These are phyloP conservation scores for Solanum aculeatissimum DNA, from an alignment of 305 asterid species.

Conservation along the genomic window DNA sequence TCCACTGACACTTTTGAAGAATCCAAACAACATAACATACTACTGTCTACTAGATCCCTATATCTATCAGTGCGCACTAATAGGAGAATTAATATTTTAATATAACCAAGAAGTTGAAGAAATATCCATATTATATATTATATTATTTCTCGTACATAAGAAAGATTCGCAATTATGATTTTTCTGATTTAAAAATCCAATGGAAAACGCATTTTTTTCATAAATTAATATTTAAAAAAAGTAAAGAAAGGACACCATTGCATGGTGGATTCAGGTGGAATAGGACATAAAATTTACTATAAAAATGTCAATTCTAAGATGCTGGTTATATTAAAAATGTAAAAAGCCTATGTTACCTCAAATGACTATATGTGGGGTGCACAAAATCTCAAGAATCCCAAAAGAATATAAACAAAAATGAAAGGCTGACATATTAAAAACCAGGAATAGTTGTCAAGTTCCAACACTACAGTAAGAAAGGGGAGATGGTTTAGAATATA, in stretches of 20 bases:
- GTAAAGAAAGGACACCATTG: neutral
- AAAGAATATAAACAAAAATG: constrained; percentile 12
- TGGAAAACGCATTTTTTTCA: neutral
- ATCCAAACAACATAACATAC: no score
- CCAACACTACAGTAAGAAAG: neutral
- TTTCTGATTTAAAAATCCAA: neutral
- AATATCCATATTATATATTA: neutral
- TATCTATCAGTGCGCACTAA: neutral
- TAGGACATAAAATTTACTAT: neutral
- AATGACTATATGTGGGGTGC: constrained; percentile 18
- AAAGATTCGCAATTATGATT: constrained; percentile 6
- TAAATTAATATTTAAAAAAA: neutral
- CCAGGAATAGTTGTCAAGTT: neutral
- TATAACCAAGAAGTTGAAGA: neutral
- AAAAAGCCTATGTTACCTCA: constrained; percentile 12
- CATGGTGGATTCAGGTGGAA: neutral
- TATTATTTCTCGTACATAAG: neutral
- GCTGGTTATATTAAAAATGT: neutral
- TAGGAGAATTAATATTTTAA: neutral
- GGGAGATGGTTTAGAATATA: no score
- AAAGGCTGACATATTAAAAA: constrained; percentile 10
- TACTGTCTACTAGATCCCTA: neutral
- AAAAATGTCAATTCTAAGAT: constrained; percentile 2
- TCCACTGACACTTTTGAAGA: no score
- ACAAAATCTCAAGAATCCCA: constrained; percentile 19